Percentiles rank a stretch among this genome's conserved stretches.
phyloP scores from a whole-genome alignment of 108 stramenopile species.

The Stephanodiscus minutulus region DNA sequence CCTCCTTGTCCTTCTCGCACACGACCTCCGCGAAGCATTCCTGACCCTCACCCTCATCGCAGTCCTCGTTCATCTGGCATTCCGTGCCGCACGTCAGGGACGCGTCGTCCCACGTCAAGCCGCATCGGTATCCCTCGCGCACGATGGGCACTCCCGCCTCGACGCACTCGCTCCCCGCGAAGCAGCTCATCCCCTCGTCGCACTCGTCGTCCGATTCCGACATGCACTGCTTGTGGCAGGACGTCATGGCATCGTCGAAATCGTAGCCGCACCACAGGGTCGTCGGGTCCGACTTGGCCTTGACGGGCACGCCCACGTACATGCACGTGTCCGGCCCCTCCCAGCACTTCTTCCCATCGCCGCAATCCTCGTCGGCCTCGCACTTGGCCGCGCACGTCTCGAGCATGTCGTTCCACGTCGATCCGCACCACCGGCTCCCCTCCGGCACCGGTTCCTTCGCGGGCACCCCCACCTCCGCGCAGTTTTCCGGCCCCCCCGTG shows the following conservation, averaged over 20 bases:
- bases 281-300: slow-evolving; percentile 17
- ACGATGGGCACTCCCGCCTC: slow-evolving; percentile 39
- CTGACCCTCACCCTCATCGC: slow-evolving; percentile 14
- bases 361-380: slow-evolving; percentile 43
- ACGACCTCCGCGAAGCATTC: slow-evolving; percentile 43
- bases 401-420: slow-evolving; percentile 45
- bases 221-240: slow-evolving; percentile 36
- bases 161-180: slow-evolving; percentile 36
- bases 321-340: slow-evolving; percentile 45
- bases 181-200: slow-evolving; percentile 44
- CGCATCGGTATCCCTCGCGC: slow-evolving; percentile 38
- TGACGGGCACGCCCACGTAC: slow-evolving; percentile 40
- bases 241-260: slow-evolving; percentile 34
- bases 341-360: slow-evolving; percentile 27
- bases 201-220: slow-evolving; percentile 40
- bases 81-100: slow-evolving; percentile 25
- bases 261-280: slow-evolving; percentile 37
- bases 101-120: slow-evolving; percentile 30
- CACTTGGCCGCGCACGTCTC: slow-evolving; percentile 37
- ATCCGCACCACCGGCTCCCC: slow-evolving; percentile 39
- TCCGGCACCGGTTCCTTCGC: slow-evolving; percentile 11
- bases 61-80: slow-evolving; percentile 45
- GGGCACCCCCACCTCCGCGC: slow-evolving; percentile 26
- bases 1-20: slow-evolving; percentile 14
- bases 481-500: slow-evolving; percentile 43